phyloP scores from a whole-genome alignment of 208 protist genomes.

The Tritrichomonas musculus region DNA sequence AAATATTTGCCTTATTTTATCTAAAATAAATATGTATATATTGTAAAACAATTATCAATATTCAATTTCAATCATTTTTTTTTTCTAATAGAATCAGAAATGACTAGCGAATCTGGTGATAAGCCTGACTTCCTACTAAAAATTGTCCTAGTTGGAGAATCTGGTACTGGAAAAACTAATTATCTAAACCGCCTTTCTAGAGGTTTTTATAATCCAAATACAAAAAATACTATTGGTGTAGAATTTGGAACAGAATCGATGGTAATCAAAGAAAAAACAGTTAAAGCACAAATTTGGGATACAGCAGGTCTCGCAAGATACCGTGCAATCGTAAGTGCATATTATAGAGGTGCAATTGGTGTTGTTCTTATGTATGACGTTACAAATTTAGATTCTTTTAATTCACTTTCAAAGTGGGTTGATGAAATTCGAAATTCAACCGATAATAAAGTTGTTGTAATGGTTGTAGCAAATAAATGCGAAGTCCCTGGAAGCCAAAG shows the following conservation, averaged over 20 bases:
- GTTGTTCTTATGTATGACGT: background rate
- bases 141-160: conserved; percentile 52
- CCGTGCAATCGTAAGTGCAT: background rate
- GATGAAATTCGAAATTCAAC: conserved; percentile 2
- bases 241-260: conserved; percentile 54
- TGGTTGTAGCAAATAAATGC: conserved; percentile 97
- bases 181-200: conserved; percentile 52
- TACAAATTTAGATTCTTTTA: background rate
- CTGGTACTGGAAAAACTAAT: conserved; percentile 53
- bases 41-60: too few species aligned
- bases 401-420: background rate
- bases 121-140: conserved; percentile 42
- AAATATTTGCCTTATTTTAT: too few species aligned
- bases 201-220: conserved; percentile 46
- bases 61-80: too few species aligned
- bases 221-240: conserved; percentile 57
- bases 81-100: too few species aligned
- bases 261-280: conserved; percentile 43
- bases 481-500: conserved; percentile 65
- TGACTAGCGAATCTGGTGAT: too few species aligned
- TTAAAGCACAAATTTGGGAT: conserved; percentile 58
- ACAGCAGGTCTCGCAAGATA: background rate
- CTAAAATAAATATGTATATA: too few species aligned
- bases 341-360: background rate
- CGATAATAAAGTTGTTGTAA: conserved; percentile 36